These are phyloP conservation scores for Ophiostoma sp. DNA, from an alignment of 2,329 filamentous ascomycete species.

Conservation along the genomic window DNA sequence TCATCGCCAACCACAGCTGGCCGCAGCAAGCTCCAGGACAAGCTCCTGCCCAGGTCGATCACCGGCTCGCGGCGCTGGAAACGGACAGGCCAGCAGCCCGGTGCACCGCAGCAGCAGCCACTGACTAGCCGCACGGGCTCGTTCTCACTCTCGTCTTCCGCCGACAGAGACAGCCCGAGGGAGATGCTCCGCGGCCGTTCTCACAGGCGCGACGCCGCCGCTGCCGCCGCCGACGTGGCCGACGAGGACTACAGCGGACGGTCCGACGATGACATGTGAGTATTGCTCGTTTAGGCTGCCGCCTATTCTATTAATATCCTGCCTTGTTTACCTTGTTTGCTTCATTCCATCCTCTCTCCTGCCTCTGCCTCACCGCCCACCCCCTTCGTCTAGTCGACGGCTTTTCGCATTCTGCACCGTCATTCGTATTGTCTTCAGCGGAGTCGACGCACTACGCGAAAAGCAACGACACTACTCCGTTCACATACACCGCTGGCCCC, in stretches of 20 bases:
- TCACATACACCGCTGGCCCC: not conserved
- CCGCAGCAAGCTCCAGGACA: constrained; percentile 12
- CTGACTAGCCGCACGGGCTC: not conserved
- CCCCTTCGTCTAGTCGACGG: not conserved
- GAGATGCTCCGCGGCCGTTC: constrained; percentile 8
- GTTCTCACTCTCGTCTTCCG: not conserved
- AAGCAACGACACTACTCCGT: not conserved
- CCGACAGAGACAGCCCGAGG: constrained; percentile 9
- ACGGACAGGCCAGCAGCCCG: constrained; percentile 5
- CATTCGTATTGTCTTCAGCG: not conserved
- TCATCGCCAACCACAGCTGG: not conserved
- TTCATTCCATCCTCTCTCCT: not conserved
- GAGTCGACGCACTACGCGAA: not conserved
- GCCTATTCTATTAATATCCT: not conserved
- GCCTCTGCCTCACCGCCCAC: not conserved
- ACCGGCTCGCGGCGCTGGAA: constrained; percentile 15
- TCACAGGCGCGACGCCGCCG: not conserved
- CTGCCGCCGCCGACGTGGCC: constrained; percentile 14
- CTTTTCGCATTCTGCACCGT: not conserved
- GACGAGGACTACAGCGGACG: constrained; percentile 15
- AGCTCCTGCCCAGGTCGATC: constrained; percentile 10
- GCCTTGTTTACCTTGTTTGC: not conserved
- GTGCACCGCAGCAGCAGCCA: not conserved
- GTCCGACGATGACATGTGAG: constrained; percentile 20
- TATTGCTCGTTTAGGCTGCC: constrained; percentile 5